Percentiles rank a stretch among this genome's conserved stretches.
These are phyloP conservation scores for Metrosideros polymorpha DNA, from an alignment of 441 rosid genomes.

Conservation along the genomic window DNA sequence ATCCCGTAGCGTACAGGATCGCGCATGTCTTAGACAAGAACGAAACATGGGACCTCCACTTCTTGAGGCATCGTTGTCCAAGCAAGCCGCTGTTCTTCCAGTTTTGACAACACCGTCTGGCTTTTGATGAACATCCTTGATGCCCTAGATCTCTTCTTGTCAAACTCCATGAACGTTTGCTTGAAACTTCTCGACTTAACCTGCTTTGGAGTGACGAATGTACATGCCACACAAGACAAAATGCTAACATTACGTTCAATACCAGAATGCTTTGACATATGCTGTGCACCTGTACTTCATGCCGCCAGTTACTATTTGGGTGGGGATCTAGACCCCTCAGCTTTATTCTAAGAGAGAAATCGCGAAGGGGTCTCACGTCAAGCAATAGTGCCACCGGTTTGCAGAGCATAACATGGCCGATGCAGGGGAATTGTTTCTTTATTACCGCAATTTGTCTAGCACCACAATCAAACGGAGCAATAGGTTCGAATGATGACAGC, in stretches of 20 bases:
- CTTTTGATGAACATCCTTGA: no score
- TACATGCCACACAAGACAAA: background rate
- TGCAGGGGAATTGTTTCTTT: background rate
- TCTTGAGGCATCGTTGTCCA: background rate
- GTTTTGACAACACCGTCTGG: background rate
- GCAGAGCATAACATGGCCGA: background rate
- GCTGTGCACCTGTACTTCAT: background rate
- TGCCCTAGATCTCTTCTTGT: background rate
- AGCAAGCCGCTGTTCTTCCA: background rate
- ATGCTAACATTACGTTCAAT: background rate
- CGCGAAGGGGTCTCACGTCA: background rate
- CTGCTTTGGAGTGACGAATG: background rate
- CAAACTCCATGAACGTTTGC: background rate
- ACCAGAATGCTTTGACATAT: background rate
- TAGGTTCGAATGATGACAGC: background rate
- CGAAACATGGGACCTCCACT: background rate
- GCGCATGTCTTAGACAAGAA: background rate
- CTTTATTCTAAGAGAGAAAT: background rate
- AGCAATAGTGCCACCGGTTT: background rate
- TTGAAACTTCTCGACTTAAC: background rate
- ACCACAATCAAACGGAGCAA: background rate
- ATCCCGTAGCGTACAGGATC: background rate
- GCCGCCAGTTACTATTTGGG: background rate
- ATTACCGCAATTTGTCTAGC: background rate
- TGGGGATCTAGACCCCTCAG: background rate